Base-by-base conservation (phyloP, 805 yeast species). In the Jamesozyma spencerorum region DNA sequence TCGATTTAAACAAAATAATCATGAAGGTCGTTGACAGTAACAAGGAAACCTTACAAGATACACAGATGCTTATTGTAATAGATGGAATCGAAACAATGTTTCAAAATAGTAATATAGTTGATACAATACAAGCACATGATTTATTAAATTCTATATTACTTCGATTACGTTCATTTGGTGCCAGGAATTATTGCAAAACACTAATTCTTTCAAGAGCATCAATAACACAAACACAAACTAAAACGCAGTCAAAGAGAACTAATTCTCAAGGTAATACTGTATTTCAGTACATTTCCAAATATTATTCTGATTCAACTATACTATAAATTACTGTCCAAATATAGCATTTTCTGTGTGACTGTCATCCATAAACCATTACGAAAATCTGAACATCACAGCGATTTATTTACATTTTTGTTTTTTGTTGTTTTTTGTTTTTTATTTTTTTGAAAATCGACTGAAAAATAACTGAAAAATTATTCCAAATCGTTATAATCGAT, bases 61-160 rank as follows among this genome's bases (percentile, higher is more conserved):
- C 28, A 6, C 24, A 28, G 5, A 37, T 47, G 15, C 37, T 45
- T 8, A 27, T 54, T 7, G 30, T 53, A 6, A 40, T 58, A 5
- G 49, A 51, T 18, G 62, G 62, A 1, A 38, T 58, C 13, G 59
- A 57, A 20, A 47, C 50, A 13, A 58, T 58, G 55, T 57, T 52
- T 34, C 46, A 52, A 24, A 57, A 55, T 43, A 45, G 57, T 1
- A 54, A 47, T 14, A 39, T 52, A 20, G 45, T 39, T 8, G 47
- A 50, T 20, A 29, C 51, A 0, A 39, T 46, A 17, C 42, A 39
- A 14, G 45, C 57, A 7, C 62, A 59, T 30, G 33, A 43, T 12
- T 30, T 50, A 19, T 34, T 59, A n/a, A 50, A 53, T 11, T 50
- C 51, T 12, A 24, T 41, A 1, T 37, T 59, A 24, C 40, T 59